A percentile compares a stretch with the other conserved stretches of the same genome.
phyloP scores from a whole-genome alignment of 345 rosid species.

The Salix brachista region DNA sequence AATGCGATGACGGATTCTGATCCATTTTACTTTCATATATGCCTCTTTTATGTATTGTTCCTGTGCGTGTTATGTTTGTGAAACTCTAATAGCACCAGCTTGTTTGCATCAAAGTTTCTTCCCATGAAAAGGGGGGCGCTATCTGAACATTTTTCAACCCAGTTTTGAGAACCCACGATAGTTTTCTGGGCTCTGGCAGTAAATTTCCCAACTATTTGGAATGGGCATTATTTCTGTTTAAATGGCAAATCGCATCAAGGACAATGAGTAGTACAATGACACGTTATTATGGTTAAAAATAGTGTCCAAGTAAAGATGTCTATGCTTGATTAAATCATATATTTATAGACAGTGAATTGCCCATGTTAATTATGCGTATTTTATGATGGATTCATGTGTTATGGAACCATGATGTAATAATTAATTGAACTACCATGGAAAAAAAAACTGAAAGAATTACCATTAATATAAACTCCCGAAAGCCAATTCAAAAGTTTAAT shows the following conservation, averaged over 20 bases:
- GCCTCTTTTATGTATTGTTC: not conserved
- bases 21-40: not conserved
- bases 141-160: not conserved
- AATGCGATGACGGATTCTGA: slow-evolving; percentile 7
- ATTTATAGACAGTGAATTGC: too few relatives aligned
- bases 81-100: not conserved
- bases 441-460: too few relatives aligned
- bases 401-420: too few relatives aligned
- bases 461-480: too few relatives aligned
- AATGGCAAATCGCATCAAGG: not conserved
- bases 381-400: too few relatives aligned
- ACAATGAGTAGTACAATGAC: not conserved
- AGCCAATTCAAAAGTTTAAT: too few relatives aligned
- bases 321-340: too few relatives aligned
- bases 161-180: not conserved
- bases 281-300: not conserved
- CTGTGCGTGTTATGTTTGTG: not conserved
- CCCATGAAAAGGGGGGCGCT: not conserved
- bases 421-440: too few relatives aligned
- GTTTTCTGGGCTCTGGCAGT: not conserved
- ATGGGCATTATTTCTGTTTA: not conserved
- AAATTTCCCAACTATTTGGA: not conserved
- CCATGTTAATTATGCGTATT: too few relatives aligned
- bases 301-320: too few relatives aligned
- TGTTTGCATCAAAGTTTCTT: not conserved